Evolutionary conservation across 371 early-diverging fungal genomes (phyloP).

Genomic region (Apophysomyces variabilis): DNA sequence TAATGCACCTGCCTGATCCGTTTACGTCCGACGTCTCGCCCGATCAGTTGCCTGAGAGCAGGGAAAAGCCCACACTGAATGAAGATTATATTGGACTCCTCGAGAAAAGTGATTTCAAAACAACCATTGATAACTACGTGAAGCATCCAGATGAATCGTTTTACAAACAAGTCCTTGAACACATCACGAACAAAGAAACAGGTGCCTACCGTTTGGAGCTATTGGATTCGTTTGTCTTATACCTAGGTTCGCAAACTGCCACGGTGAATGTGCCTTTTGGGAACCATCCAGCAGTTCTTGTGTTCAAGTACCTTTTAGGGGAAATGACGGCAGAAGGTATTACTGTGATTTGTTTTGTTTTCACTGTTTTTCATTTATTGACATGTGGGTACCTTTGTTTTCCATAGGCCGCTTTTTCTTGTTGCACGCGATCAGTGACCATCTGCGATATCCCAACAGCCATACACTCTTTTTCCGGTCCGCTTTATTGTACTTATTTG

Average conservation of each 20-base stretch:
- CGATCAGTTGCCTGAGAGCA: conserved; percentile 80
- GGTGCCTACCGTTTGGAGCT: conserved; percentile 23
- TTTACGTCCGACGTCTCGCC: conserved; percentile 91
- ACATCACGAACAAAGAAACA: conserved; percentile 15
- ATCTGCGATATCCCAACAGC: conserved; percentile 94
- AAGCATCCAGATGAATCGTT: not conserved
- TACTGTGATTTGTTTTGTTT: no score
- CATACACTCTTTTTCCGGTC: conserved; percentile 93
- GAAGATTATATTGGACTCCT: conserved; percentile 67
- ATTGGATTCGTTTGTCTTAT: conserved; percentile 83
- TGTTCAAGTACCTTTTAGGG: conserved; percentile 76
- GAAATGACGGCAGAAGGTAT: conserved; percentile 80
- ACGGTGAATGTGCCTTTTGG: conserved; percentile 51
- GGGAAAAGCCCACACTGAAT: conserved; percentile 37
- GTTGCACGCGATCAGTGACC: conserved; percentile 91
- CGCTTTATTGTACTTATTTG: conserved; percentile 79
- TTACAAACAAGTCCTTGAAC: conserved; percentile 37
- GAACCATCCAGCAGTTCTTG: conserved; percentile 72
- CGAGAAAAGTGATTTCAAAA: conserved; percentile 22
- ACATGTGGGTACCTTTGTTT: not conserved
- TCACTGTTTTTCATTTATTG: not conserved
- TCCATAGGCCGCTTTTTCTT: conserved; percentile 80
- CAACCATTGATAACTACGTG: conserved; percentile 17
- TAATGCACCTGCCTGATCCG: conserved; percentile 95
- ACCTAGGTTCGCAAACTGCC: conserved; percentile 79